Conservation (phyloP, 2,329 filamentous ascomycete genomes). For the Microdochium bolleyi region DNA sequence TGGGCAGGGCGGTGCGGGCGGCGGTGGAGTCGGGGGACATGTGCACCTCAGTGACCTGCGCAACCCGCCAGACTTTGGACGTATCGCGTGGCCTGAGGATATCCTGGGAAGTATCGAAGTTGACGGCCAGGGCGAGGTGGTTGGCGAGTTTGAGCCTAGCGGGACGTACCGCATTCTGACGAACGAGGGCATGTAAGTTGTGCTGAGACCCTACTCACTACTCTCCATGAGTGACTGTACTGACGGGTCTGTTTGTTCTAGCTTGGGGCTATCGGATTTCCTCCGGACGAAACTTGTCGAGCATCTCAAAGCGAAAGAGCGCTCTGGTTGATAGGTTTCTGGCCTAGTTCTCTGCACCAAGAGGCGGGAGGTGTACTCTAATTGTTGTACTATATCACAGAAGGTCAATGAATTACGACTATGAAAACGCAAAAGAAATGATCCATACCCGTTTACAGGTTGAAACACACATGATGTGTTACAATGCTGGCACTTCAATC, state of each 20-base stretch:
- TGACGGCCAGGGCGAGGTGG: slow-evolving; percentile 45
- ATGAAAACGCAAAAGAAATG: too few relatives aligned
- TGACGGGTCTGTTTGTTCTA: neutral
- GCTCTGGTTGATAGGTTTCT: neutral
- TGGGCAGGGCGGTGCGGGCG: slow-evolving; percentile 53
- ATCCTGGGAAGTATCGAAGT: slow-evolving; percentile 63
- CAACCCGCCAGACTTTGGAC: slow-evolving; percentile 58
- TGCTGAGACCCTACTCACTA: neutral
- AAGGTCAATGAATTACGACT: neutral
- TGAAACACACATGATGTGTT: too few relatives aligned
- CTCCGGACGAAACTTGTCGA: slow-evolving; percentile 12
- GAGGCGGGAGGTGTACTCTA: neutral
- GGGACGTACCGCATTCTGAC: slow-evolving; percentile 58
- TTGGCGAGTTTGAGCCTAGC: slow-evolving; percentile 50
- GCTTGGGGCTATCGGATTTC: neutral
- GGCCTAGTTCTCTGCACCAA: too few relatives aligned
- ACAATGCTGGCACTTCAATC: too few relatives aligned
- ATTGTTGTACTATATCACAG: neutral
- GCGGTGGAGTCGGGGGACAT: slow-evolving; percentile 51
- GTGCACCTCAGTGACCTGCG: slow-evolving; percentile 57
- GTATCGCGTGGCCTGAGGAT: slow-evolving; percentile 63
- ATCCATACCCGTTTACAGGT: too few relatives aligned
- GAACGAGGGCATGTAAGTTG: slow-evolving; percentile 58
- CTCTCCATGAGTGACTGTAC: neutral
- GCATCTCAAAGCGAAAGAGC: neutral